Evolutionary conservation across 345 rosid genomes (phyloP).

Genomic region (Gossypium raimondii): DNA sequence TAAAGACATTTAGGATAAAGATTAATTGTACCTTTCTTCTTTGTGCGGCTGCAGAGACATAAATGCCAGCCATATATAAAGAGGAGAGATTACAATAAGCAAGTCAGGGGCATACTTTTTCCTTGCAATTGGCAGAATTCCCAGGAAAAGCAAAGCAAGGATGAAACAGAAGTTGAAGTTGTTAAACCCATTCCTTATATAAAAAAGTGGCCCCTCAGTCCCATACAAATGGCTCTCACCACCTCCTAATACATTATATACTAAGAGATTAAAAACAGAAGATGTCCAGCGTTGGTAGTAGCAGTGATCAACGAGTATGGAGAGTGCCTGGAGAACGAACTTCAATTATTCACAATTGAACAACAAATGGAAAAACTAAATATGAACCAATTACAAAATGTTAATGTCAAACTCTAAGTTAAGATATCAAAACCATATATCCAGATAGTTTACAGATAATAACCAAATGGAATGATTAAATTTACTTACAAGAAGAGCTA

Average conservation of each 20-base stretch:
- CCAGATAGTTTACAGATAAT: background rate
- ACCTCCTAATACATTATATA: conserved; percentile 92
- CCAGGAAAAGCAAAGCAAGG: conserved; percentile 55
- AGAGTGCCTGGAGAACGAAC: conserved; percentile 57
- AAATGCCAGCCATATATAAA: conserved; percentile 87
- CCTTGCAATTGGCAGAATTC: conserved; percentile 58
- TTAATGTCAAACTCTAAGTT: background rate
- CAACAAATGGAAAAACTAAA: conserved; percentile 10
- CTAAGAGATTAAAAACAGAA: conserved; percentile 75
- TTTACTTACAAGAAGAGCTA: conserved; percentile 58
- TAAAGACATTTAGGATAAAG: background rate
- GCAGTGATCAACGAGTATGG: conserved; percentile 56
- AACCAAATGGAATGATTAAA: conserved; percentile 4
- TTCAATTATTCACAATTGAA: conserved; percentile 14
- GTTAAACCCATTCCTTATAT: conserved; percentile 86
- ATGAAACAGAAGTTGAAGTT: conserved; percentile 88
- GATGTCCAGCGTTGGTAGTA: conserved; percentile 85
- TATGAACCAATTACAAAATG: background rate
- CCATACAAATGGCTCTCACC: conserved; percentile 99
- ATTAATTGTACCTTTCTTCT: conserved; percentile 75
- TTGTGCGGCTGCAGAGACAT: conserved; percentile 98
- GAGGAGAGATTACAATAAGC: conserved; percentile 46
- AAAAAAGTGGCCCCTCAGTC: conserved; percentile 68
- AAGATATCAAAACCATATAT: conserved; percentile 8
- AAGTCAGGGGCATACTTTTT: conserved; percentile 68